Evolutionary conservation across 495 filamentous ascomycete genomes (phyloP).

Genomic region (Cenococcum geophilum): DNA sequence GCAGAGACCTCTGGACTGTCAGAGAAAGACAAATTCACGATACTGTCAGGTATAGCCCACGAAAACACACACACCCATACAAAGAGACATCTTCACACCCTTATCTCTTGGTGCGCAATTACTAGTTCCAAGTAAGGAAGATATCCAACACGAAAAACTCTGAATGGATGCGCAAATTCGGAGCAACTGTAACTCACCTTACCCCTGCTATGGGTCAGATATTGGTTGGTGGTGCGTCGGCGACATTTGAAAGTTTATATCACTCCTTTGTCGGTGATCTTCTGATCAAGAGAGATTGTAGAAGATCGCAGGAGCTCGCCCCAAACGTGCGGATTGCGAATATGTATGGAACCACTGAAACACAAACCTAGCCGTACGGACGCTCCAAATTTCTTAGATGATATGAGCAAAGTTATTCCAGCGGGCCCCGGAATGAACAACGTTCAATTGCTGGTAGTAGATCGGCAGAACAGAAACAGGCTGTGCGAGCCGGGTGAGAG

Average conservation of each 20-base stretch:
- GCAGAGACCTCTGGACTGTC: conserved; percentile 69
- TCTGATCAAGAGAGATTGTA: conserved; percentile 79
- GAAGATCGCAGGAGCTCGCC: conserved; percentile 69
- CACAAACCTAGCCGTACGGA: conserved; percentile 63
- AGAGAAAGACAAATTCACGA: conserved; percentile 71
- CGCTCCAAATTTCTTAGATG: conserved; percentile 63
- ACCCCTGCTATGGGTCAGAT: conserved; percentile 98
- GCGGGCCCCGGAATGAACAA: conserved; percentile 87
- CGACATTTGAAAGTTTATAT: conserved; percentile 69
- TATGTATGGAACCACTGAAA: conserved; percentile 93
- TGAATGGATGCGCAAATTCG: conserved; percentile 81
- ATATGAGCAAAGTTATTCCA: conserved; percentile 72
- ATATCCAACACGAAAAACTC: conserved; percentile 86
- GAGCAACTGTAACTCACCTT: conserved; percentile 79
- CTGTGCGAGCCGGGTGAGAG: conserved; percentile 76
- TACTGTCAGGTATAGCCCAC: conserved; percentile 60
- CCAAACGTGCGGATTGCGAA: conserved; percentile 76
- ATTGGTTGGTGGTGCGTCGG: conserved; percentile 71
- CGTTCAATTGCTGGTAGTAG: conserved; percentile 86
- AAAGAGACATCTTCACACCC: conserved; percentile 90
- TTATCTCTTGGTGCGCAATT: conserved; percentile 81
- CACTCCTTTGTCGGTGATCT: conserved; percentile 90
- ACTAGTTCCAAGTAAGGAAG: conserved; percentile 72
- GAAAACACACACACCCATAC: conserved; percentile 85
- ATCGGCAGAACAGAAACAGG: conserved; percentile 64